Evolutionary conservation across 768 basidiomycete species (phyloP), one percentile per base, ranked within the genome.

Genomic region (Phaffia australis): DNA sequence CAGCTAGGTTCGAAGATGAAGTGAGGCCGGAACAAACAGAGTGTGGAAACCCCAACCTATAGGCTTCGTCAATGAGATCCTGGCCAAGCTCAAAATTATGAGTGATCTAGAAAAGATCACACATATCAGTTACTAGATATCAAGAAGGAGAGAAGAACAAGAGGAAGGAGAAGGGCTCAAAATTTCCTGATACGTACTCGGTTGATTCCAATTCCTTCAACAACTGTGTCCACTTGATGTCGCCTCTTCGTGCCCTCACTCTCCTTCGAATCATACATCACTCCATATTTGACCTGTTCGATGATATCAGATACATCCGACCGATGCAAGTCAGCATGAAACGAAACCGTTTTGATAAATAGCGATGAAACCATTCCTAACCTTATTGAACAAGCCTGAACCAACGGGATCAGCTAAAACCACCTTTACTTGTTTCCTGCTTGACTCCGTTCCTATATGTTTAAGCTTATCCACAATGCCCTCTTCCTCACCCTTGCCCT

Each of bases 351-450:
- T 25, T 25, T 54, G 25, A 57, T 19, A 30, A 15, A 60, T 56
- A 25, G 48, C n/a, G 29, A 8, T 14, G 21, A 3, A 11, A 42
- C 11, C 11, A 5, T 5, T 42, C 35, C 11, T 60, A 55, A 87
- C 89, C 81, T 94, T 95, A 77, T 97, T 97, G 77, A 86, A 95
- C 60, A 99, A 78, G 1, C 95, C 95, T 71, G 89, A 92, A 11
- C 94, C 74, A 72, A 93, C 87, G 0, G 93, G 92, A 76, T 99
- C 95, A 15, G 88, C 82, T 59, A 99, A 80, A 6, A 85, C 85
- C 15, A 98, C 81, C 16, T 82, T 72, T 15, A 67, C 59, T 16
- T 32, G 59, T 21, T 55, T 46, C 11, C 30, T 27, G 35, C 60
- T 60, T 7, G 47, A 42, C 15, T 35, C 25, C 23, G 27, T 25